Base-by-base conservation (phyloP, 1,139 yeast genomes). In the Lodderomyces margitis region DNA sequence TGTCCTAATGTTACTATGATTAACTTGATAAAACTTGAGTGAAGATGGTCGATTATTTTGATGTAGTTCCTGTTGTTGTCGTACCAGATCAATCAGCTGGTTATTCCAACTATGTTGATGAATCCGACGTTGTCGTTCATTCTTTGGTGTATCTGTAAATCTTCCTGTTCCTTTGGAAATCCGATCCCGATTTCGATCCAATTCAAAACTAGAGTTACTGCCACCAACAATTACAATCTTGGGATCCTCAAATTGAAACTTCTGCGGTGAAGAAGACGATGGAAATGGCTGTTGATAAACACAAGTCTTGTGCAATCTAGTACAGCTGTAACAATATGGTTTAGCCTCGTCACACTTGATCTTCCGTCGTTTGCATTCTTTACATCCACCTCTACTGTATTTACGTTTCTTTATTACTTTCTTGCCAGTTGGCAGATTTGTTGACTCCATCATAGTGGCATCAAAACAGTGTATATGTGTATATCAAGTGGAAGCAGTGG, bases 311-410 rank as follows among this genome's bases (percentile, higher is more conserved):
- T 64, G 66, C 17, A 79, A 57, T 16, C 80, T 59, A 4, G 71
- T 50, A 53, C 88, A 82, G 47, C 79, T 61, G 38, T 46, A 36
- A 46, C 68, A 63, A 34, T 19, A 44, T 2, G 68, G 68, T 42
- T 62, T 62, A 0, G 43, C 46, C 43, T 63, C 68, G 47, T 62
- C 68, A 48, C 68, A 80, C 50, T 81, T 82, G 63, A 79, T 73
- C 53, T 80, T 78, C 39, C 87, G 62, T 38, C 81, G 58, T 54
- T 80, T 80, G 57, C 88, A 82, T 54, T 80, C 84, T 16, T 64
- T 61, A 51, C 88, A 82, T 2, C 87, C 88, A 32, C 75, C 76
- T 37, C 84, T 61, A 37, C 81, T 74, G 53, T 81, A 80, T 47
- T 70, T 70, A 33, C 81, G 52, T 55, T 74, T 76, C 53, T 68